Conservation (phyloP, 2,329 filamentous ascomycete species). For the Saccharata proteae region DNA sequence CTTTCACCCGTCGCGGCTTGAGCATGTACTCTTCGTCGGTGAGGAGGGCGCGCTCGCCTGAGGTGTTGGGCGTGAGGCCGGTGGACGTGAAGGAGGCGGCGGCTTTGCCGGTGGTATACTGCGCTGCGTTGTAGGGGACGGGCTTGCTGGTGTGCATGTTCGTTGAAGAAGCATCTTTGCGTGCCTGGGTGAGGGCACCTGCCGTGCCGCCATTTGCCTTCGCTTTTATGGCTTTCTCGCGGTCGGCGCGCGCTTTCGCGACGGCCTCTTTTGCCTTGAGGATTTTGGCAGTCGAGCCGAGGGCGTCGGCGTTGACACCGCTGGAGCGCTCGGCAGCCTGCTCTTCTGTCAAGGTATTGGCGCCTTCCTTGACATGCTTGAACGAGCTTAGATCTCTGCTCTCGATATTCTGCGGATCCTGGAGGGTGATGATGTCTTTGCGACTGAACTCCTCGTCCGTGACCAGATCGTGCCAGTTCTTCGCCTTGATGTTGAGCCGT, state of each 20-base stretch:
- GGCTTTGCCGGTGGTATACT: constrained; percentile 79
- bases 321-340: constrained; percentile 56
- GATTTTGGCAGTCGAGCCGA: constrained; percentile 74
- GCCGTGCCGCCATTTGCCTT: constrained; percentile 14
- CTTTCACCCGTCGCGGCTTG: constrained; percentile 75
- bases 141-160: constrained; percentile 18
- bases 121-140: constrained; percentile 69
- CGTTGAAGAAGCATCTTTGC: constrained; percentile 14
- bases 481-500: constrained; percentile 88
- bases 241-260: constrained; percentile 71
- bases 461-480: constrained; percentile 87
- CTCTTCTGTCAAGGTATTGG: constrained; percentile 51
- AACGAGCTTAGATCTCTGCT: constrained; percentile 75
- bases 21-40: constrained; percentile 96
- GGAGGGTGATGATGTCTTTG: constrained; percentile 88
- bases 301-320: constrained; percentile 64
- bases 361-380: constrained; percentile 78
- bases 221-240: constrained; percentile 30
- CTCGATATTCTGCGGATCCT: constrained; percentile 85
- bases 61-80: constrained; percentile 83
- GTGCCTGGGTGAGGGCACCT: constrained; percentile 13
- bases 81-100: constrained; percentile 94
- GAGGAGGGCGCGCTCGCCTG: constrained; percentile 70
- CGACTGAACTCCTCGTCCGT: constrained; percentile 77
- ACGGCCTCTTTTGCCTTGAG: constrained; percentile 85